phyloP scores from a whole-genome alignment of 768 basidiomycete species.

The Myochromella boudieri region DNA sequence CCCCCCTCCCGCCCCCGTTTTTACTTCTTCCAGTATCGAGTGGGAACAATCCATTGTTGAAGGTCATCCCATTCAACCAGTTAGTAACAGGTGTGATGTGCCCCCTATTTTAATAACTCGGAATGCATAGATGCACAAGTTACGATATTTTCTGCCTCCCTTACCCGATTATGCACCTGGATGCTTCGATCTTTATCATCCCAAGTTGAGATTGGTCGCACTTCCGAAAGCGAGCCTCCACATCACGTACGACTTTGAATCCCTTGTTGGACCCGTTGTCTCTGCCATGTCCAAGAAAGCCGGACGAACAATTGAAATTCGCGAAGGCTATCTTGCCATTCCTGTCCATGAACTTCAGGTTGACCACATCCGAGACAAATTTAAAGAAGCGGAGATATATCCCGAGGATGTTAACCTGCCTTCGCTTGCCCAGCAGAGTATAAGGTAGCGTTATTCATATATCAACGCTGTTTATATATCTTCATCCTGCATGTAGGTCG shows the following conservation, averaged over 20 bases:
- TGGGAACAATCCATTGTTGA: constrained; percentile 66
- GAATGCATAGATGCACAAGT: constrained; percentile 54
- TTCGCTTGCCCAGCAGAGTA: constrained; percentile 51
- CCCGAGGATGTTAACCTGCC: constrained; percentile 41
- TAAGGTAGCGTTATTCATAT: constrained; percentile 36
- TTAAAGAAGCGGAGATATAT: constrained; percentile 43
- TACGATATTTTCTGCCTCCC: constrained; percentile 50
- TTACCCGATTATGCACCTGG: constrained; percentile 44
- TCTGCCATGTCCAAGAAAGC: constrained; percentile 36
- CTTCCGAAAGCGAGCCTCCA: constrained; percentile 42
- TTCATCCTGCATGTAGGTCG: constrained; percentile 34
- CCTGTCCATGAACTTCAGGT: constrained; percentile 60
- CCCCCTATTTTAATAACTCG: background rate
- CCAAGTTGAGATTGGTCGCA: constrained; percentile 46
- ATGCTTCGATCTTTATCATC: constrained; percentile 48
- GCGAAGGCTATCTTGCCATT: constrained; percentile 37
- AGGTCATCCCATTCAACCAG: constrained; percentile 61
- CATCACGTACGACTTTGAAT: constrained; percentile 53
- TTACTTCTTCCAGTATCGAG: constrained; percentile 47
- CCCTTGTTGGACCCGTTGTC: constrained; percentile 38
- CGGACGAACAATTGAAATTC: constrained; percentile 31
- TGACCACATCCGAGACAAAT: constrained; percentile 48
- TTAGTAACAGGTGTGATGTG: constrained; percentile 22
- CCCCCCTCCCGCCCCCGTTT: constrained; percentile 43
- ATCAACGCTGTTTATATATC: background rate